Evolutionary conservation across 371 early-diverging fungal species (phyloP).

Genomic region (Homolaphlyctis polyrhiza): DNA sequence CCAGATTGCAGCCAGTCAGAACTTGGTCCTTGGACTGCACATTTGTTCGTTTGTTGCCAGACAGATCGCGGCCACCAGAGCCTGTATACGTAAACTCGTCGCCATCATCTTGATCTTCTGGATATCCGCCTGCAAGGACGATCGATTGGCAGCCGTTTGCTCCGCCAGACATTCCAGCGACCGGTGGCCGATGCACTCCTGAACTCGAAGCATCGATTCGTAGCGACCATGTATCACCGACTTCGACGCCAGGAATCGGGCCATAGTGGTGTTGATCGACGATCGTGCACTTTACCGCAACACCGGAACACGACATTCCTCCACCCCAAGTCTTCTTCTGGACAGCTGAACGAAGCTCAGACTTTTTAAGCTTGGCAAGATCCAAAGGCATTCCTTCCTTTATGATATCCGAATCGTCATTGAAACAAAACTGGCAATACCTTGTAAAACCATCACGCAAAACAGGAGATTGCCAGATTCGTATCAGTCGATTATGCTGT

Average conservation of each 20-base stretch:
- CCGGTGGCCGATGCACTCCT: constrained; percentile 18
- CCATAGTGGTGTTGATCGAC: constrained; percentile 15
- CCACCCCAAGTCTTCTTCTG: not conserved
- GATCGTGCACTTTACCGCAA: not conserved
- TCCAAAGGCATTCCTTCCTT: not conserved
- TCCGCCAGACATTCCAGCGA: constrained; percentile 26
- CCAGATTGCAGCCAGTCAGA: not conserved
- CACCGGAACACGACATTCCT: not conserved
- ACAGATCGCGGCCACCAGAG: constrained; percentile 26
- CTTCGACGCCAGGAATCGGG: constrained; percentile 17
- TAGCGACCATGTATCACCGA: constrained; percentile 16
- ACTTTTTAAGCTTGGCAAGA: not conserved
- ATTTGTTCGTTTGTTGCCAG: constrained; percentile 33
- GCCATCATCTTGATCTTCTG: constrained; percentile 34
- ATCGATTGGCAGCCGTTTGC: constrained; percentile 22
- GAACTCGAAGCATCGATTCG: constrained; percentile 17
- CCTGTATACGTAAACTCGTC: constrained; percentile 25
- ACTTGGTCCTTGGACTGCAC: constrained; percentile 24
- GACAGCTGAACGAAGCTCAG: not conserved
- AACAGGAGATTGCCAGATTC: too few relatives aligned
- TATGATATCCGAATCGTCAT: not conserved
- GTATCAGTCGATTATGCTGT: too few relatives aligned
- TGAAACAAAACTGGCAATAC: not conserved
- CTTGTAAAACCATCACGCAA: too few relatives aligned
- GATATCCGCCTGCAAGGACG: constrained; percentile 33